Evolutionary conservation across 106 monocot genomes (phyloP).

Genomic region (Dendrobium officinale): DNA sequence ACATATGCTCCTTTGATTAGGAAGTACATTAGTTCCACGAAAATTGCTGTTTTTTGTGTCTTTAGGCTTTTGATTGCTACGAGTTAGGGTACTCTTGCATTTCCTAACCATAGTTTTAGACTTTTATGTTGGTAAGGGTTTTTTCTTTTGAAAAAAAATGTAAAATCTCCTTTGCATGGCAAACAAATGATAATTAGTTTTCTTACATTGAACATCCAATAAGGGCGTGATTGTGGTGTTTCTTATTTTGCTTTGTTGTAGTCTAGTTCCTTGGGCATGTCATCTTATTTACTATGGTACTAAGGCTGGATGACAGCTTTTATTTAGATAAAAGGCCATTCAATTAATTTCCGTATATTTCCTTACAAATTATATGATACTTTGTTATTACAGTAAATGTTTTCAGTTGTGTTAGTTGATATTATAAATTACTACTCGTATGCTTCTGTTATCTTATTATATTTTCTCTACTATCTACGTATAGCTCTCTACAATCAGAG

Average conservation of each 20-base stretch:
- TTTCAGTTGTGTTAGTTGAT: neutral
- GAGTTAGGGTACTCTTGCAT: neutral
- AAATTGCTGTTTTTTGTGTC: neutral
- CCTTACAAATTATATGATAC: neutral
- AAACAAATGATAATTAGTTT: neutral
- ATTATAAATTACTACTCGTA: slow-evolving; percentile 12
- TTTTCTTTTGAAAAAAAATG: neutral
- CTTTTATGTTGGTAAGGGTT: neutral
- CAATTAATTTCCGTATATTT: neutral
- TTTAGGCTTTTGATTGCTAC: neutral
- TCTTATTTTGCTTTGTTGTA: neutral
- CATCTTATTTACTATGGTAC: slow-evolving; percentile 2
- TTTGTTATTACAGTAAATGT: neutral
- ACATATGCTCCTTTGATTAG: too few relatives aligned
- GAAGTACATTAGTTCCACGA: neutral
- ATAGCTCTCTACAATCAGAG: slow-evolving; percentile 90
- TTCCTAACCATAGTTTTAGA: neutral
- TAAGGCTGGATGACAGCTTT: neutral
- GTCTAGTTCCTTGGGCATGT: neutral
- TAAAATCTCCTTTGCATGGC: neutral
- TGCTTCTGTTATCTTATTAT: slow-evolving; percentile 38
- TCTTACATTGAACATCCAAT: neutral
- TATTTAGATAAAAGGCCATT: neutral
- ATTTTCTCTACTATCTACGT: slow-evolving; percentile 76
- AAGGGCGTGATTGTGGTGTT: neutral